These are phyloP conservation scores for Diaporthe velutina DNA, from an alignment of 2,329 filamentous ascomycete genomes.

Conservation along the genomic window DNA sequence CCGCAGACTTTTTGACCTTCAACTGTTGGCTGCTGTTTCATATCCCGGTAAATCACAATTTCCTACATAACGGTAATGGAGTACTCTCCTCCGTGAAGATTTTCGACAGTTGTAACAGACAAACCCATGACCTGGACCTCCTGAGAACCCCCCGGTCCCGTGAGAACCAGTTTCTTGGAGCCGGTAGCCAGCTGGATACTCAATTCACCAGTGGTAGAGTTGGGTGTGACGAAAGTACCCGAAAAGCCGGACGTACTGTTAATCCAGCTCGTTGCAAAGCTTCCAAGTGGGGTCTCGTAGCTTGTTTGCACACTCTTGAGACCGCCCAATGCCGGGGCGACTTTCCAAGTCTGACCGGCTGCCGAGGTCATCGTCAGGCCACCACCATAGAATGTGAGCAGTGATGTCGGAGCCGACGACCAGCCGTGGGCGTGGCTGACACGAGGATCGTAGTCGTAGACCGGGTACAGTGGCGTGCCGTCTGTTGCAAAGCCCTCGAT, in stretches of 20 bases:
- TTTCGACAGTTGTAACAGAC: background rate
- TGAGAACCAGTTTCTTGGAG: background rate
- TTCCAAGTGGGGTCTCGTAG: background rate
- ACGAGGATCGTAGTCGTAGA: constrained; percentile 29
- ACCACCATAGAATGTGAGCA: constrained; percentile 23
- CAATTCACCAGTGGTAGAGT: background rate
- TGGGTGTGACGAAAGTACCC: background rate
- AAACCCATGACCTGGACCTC: background rate
- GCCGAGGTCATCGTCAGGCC: constrained; percentile 25
- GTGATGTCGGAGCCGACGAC: constrained; percentile 29
- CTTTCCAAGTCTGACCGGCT: constrained; percentile 7
- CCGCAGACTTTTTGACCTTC: too few species aligned
- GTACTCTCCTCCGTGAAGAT: background rate
- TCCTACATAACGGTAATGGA: background rate
- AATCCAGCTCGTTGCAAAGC: constrained; percentile 6
- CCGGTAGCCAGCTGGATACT: background rate
- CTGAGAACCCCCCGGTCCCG: background rate
- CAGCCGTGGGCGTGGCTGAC: constrained; percentile 34
- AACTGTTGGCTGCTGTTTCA: too few species aligned
- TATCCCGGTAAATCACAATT: too few species aligned
- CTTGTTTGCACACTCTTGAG: constrained; percentile 9
- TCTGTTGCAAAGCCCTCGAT: constrained; percentile 32
- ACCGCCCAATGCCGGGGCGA: constrained; percentile 25
- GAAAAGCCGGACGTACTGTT: background rate
- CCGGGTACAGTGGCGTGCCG: constrained; percentile 23